phyloP scores from a whole-genome alignment of 148 eudicot genomes.

The Vaccinium vitisidaea region DNA sequence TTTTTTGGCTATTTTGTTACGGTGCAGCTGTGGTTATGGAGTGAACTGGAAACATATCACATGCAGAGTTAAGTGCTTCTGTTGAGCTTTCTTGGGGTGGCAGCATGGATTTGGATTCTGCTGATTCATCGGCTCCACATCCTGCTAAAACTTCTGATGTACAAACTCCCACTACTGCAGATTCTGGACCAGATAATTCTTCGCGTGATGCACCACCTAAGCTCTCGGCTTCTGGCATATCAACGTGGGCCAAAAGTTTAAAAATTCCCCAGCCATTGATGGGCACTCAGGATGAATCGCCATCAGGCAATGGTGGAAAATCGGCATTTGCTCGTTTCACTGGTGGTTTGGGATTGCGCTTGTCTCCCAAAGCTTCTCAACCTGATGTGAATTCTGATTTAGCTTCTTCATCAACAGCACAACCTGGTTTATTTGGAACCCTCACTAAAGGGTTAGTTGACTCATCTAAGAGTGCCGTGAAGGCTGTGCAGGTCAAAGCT shows the following conservation, averaged over 20 bases:
- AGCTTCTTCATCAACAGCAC: slow-evolving; percentile 50
- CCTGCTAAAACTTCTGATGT: slow-evolving; percentile 31
- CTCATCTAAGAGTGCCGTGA: slow-evolving; percentile 87
- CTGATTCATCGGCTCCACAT: slow-evolving; percentile 36
- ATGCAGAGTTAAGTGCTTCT: background rate
- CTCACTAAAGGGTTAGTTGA: slow-evolving; percentile 89
- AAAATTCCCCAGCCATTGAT: slow-evolving; percentile 60
- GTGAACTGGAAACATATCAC: slow-evolving; percentile 7
- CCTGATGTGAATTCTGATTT: slow-evolving; percentile 55
- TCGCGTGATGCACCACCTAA: slow-evolving; percentile 48
- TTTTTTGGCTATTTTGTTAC: background rate
- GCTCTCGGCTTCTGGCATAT: slow-evolving; percentile 57
- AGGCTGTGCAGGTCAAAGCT: slow-evolving; percentile 94
- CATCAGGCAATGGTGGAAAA: slow-evolving; percentile 55
- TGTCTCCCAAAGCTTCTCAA: slow-evolving; percentile 72
- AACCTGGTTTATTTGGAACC: slow-evolving; percentile 69
- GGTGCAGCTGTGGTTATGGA: background rate
- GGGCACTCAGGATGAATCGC: slow-evolving; percentile 56
- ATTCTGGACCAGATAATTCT: slow-evolving; percentile 31
- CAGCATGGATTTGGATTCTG: slow-evolving; percentile 53
- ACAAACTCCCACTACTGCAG: slow-evolving; percentile 34
- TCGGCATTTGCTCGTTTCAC: slow-evolving; percentile 78
- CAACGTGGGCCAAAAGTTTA: slow-evolving; percentile 78
- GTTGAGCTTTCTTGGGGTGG: slow-evolving; percentile 21
- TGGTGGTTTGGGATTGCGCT: slow-evolving; percentile 64